Evolutionary conservation across 306 rosid species (phyloP).

Genomic region (Trifolium pratense): DNA sequence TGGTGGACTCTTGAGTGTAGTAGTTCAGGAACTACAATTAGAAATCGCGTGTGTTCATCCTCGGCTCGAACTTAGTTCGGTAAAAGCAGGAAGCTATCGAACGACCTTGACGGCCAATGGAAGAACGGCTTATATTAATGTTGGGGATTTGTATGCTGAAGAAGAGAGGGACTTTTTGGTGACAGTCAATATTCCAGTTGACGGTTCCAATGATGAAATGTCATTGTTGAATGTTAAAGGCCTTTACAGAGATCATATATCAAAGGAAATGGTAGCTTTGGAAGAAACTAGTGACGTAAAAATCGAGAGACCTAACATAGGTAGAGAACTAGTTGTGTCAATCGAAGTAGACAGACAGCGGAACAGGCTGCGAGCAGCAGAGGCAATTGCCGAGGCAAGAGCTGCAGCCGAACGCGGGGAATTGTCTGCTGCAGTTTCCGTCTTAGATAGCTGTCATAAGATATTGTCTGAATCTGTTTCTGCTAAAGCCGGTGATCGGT

Average conservation of each 20-base stretch:
- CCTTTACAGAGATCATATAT: constrained; percentile 67
- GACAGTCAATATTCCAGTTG: constrained; percentile 75
- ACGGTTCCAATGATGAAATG: constrained; percentile 57
- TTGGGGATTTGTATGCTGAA: constrained; percentile 91
- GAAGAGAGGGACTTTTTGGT: constrained; percentile 93
- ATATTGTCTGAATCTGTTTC: constrained; percentile 73
- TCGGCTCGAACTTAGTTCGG: constrained; percentile 58
- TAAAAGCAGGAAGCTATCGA: constrained; percentile 83
- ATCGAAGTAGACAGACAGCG: constrained; percentile 89
- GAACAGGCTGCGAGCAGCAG: constrained; percentile 78
- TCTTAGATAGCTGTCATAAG: constrained; percentile 68
- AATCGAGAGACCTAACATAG: constrained; percentile 65
- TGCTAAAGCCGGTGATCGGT: constrained; percentile 65
- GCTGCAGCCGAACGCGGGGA: constrained; percentile 75
- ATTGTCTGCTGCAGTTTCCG: constrained; percentile 77
- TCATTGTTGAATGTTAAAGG: constrained; percentile 68
- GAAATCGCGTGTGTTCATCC: constrained; percentile 68
- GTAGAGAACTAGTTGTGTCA: constrained; percentile 61
- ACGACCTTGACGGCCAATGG: constrained; percentile 58
- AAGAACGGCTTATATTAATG: constrained; percentile 62
- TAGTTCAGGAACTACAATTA: constrained; percentile 80
- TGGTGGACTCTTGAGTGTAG: constrained; percentile 95
- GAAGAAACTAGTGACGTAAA: constrained; percentile 65
- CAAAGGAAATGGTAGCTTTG: constrained; percentile 69
- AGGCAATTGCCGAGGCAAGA: constrained; percentile 89